Evolutionary conservation across 2,329 filamentous ascomycete genomes (phyloP), one percentile per base, ranked within the genome.

Genomic region (Ceratocystis cacaofunesta): DNA sequence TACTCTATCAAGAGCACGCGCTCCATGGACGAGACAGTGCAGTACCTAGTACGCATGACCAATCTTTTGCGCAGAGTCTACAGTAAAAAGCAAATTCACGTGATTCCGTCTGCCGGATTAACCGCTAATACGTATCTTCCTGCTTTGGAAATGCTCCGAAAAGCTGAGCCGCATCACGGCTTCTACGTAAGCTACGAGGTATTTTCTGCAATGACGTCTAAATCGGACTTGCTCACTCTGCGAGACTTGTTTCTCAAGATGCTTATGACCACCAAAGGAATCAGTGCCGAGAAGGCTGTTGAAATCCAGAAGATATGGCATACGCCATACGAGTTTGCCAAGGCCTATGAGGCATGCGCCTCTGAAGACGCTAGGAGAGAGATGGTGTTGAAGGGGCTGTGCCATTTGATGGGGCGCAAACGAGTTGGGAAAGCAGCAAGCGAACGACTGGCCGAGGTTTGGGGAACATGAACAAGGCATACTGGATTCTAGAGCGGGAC

Each of bases 161-260:
- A 78, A 60, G 79, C 75, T 22, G 75, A 85, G 32, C 79, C 82
- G 0, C 73, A 73, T 0, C 74, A 71, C 6, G 78, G 78, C 2
- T 84, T 84, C 71, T 80, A 86, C 70, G 81, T 90, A 67, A 89
- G 81, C 10, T 91, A 90, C 70, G 76, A 80, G 0, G 86, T 86
- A 0, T 92, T 92, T 72, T 83, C 85, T 0, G 85, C 84, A 0
- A 75, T 92, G 57, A 84, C 84, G 0, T 89, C 86, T 7, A 94
- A 94, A 73, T 89, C 87, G 0, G 86, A 89, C 63, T 82, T 82
- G 67, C 82, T 90, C 70, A 89, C 88, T 0, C 76, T 92, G 8
- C 79, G 87, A 65, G 89, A 94, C 70, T 74, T 92, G 0, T 92
- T 84, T 70, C 76, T 94, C 30, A 92, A 92, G 74, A 92, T 94